Evolutionary conservation across 177 flowering plant species (phyloP), one percentile per base, ranked within the genome.

Genomic region (Vitis hybrid): DNA sequence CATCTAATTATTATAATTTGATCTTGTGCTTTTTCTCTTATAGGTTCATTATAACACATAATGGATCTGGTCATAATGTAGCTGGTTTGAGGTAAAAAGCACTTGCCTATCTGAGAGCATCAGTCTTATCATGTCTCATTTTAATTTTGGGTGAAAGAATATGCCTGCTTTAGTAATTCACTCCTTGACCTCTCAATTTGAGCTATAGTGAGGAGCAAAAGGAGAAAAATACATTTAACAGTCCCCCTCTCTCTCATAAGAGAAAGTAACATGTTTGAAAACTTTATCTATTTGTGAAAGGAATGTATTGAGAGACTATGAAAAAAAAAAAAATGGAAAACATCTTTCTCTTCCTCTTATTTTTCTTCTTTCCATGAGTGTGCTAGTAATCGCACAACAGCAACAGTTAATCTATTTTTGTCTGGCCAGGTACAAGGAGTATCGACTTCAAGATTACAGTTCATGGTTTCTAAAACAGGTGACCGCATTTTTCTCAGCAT

Each of bases 11-110:
- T 35, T 7, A 35, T 35, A 35, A 35, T 35, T 35, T 35, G 41
- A 35, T 72, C 17, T 58, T 24, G 1, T 53, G 27, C 14, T 35
- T 5, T 51, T 24, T 13, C 32, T 61, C 35, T 68, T 81, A 76
- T 63, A 95, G 99, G 86, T 93, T 95, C 72, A 95, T 95, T 63
- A 80, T 95, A 53, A 95, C 98, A 66, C 91, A 93, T 79, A 90
- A 83, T 78, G 96, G 96, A 67, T 90, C 97, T 41, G 99, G 99
- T 69, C 98, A 91, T 70, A 74, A 71, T 18, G 87, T 81, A 13
- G 68, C 73, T 74, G 98, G 98, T 48, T 81, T 84, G 76, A 91
- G 90, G 98, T 94, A 81, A 79, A 79, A 82, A 52, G 30, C 30
- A 30, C 55, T 35, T 27, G 46, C 55, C 18, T 56, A 59, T 64